These are phyloP conservation scores for Earliella scabrosa DNA, from an alignment of 1,284 basidiomycete genomes.

Conservation along the genomic window DNA sequence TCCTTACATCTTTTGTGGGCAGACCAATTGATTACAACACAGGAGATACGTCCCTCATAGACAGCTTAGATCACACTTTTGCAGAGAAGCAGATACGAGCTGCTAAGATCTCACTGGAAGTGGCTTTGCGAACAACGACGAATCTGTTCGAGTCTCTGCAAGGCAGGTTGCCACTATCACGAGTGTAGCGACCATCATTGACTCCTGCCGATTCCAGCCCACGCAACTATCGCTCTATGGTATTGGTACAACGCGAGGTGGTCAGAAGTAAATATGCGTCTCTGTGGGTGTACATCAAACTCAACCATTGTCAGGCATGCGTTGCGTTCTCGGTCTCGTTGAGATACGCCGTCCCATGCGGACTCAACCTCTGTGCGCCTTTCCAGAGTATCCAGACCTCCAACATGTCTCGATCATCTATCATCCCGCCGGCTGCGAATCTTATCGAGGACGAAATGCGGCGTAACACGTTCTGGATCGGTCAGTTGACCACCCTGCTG, in stretches of 20 bases:
- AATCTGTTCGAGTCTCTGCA: conserved; percentile 65
- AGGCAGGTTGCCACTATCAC: conserved; percentile 43
- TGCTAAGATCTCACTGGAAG: conserved; percentile 56
- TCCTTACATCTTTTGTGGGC: neutral
- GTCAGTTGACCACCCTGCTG: conserved; percentile 14
- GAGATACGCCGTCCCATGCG: conserved; percentile 65
- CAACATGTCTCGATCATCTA: conserved; percentile 52
- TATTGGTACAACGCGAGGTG: conserved; percentile 77
- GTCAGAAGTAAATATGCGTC: conserved; percentile 60
- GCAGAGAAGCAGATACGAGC: conserved; percentile 67
- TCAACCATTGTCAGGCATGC: conserved; percentile 51
- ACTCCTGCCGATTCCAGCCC: conserved; percentile 43
- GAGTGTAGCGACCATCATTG: neutral
- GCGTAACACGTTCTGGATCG: conserved; percentile 71
- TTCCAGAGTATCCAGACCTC: conserved; percentile 58
- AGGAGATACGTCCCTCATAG: no score
- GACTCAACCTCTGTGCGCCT: conserved; percentile 69
- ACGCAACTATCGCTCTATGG: conserved; percentile 68
- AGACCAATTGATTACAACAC: neutral
- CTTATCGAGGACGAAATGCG: conserved; percentile 72
- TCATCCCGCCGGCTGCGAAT: conserved; percentile 59
- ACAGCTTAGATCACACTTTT: no score
- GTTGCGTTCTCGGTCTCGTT: conserved; percentile 58
- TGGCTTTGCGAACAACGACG: conserved; percentile 53
- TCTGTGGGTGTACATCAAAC: neutral